phyloP scores from a whole-genome alignment of 495 filamentous ascomycete genomes.

The Penicillium odoratum region DNA sequence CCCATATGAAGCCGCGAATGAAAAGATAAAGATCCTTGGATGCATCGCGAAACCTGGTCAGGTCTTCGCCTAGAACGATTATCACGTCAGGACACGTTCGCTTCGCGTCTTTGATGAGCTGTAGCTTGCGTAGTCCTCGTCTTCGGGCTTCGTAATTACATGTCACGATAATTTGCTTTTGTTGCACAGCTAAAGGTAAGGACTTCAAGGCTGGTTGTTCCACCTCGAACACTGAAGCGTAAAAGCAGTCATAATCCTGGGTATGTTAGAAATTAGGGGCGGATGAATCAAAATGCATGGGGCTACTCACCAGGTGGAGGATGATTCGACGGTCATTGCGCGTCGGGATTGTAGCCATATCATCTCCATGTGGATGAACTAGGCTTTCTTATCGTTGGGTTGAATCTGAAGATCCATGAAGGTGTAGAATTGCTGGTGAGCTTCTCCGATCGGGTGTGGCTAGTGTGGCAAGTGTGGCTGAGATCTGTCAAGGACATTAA shows the following conservation, averaged over 20 bases:
- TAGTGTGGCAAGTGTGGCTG: slow-evolving; percentile 1
- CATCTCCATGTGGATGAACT: not conserved
- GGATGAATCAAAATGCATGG: not conserved
- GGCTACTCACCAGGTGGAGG: slow-evolving; percentile 71
- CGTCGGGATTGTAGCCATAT: slow-evolving; percentile 43
- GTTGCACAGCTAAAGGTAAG: slow-evolving; percentile 72
- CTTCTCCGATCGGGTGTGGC: slow-evolving; percentile 5
- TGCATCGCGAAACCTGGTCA: slow-evolving; percentile 80
- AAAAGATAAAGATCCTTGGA: slow-evolving; percentile 77
- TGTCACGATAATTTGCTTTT: slow-evolving; percentile 90
- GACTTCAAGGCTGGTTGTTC: slow-evolving; percentile 71
- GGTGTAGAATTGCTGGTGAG: not conserved
- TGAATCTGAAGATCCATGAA: not conserved
- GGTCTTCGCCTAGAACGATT: slow-evolving; percentile 82
- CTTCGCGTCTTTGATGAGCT: slow-evolving; percentile 78
- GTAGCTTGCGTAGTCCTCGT: slow-evolving; percentile 78
- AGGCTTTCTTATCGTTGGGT: not conserved
- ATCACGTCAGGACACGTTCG: slow-evolving; percentile 80
- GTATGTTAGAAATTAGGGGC: slow-evolving; percentile 13
- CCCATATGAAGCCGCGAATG: slow-evolving; percentile 71
- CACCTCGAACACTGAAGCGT: slow-evolving; percentile 84
- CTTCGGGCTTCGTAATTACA: slow-evolving; percentile 89
- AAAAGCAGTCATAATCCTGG: slow-evolving; percentile 92
- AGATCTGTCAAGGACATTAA: not conserved
- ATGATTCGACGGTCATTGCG: slow-evolving; percentile 69